phyloP scores from a whole-genome alignment of 768 basidiomycete species.

The Boletus sp. region DNA sequence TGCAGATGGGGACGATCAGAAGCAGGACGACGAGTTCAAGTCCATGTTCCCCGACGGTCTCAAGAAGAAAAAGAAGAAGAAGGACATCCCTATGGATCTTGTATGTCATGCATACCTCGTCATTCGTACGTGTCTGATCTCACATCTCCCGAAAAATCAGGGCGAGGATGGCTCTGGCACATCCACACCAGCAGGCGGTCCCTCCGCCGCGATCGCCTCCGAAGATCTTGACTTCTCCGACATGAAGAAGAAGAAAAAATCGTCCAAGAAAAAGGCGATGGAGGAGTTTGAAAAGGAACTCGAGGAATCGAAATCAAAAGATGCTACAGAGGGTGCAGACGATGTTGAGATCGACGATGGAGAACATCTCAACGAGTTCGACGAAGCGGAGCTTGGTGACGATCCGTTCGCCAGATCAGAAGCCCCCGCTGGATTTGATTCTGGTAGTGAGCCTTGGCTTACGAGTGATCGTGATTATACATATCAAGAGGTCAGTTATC shows the following conservation, averaged over 20 bases:
- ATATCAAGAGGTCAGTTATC: slow-evolving; percentile 78
- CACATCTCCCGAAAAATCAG: slow-evolving; percentile 31
- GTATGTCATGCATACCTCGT: slow-evolving; percentile 39
- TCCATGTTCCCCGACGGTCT: slow-evolving; percentile 79
- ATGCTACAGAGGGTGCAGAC: slow-evolving; percentile 55
- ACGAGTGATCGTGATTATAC: slow-evolving; percentile 92
- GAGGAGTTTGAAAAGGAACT: slow-evolving; percentile 95
- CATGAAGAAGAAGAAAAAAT: slow-evolving; percentile 95
- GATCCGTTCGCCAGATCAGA: slow-evolving; percentile 72
- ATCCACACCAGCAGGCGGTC: slow-evolving; percentile 48
- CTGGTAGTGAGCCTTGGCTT: slow-evolving; percentile 85
- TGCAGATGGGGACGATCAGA: slow-evolving; percentile 39
- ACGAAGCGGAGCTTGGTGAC: slow-evolving; percentile 85
- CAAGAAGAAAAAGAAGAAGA: slow-evolving; percentile 94
- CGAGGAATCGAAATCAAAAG: slow-evolving; percentile 65
- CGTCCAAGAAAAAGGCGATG: slow-evolving; percentile 85
- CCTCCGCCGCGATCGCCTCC: slow-evolving; percentile 43
- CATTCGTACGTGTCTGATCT: neutral
- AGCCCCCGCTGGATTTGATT: slow-evolving; percentile 58
- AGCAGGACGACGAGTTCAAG: slow-evolving; percentile 73
- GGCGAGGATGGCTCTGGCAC: slow-evolving; percentile 62
- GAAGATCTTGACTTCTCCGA: slow-evolving; percentile 94
- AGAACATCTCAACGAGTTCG: slow-evolving; percentile 62
- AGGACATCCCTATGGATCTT: slow-evolving; percentile 81
- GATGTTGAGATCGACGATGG: slow-evolving; percentile 58